Base-by-base conservation (phyloP, 768 basidiomycete genomes). In the Naganishia vishniacii region DNA sequence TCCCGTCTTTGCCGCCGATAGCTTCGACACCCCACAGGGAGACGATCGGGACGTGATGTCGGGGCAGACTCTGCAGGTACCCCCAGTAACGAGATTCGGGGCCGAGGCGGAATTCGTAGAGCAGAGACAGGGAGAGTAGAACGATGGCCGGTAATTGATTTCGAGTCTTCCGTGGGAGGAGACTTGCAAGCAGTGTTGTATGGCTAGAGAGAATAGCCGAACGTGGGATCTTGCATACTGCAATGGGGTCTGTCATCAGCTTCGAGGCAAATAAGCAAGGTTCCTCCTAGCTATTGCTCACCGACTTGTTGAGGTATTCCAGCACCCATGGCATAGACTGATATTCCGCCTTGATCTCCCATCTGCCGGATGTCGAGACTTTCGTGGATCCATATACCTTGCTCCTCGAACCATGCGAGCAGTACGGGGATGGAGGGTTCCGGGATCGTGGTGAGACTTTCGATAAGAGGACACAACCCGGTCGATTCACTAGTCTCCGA, bases 11-110 rank as follows among this genome's bases (percentile, higher is more conserved):
- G 0, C 73, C 73, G 2, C 37, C 53, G 4, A 73, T 37, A 16
- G 68, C 66, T 34, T 68, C 58, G 1, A 67, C 28, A 26, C 62
- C 59, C 80, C 80, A 81, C 6, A 80, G 70, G 18, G 72, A 41
- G 0, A 76, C 78, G 18, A 78, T 46, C 7, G 67, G 62, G 3
- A 78, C 67, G 4, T 63, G 48, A 0, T 65, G 62, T 7, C 72
- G 66, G 0, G 80, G 80, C 26, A 79, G 61, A 7, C 68, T 68
- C 48, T 76, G 77, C 4, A 80, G 62, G 64, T 79, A 80, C 15
- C 73, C 76, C 18, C 61, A 72, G 69, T 74, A 80, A 25, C 56
- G 48, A 6, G 78, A 79, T 23, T 44, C n/a, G 0, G 20, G 6
- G 0, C 73, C 75, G 15, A 73, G 62, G 0, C 70, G 65, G 13